These are phyloP conservation scores for Cardiospermum halicacabum DNA, from an alignment of 345 rosid species.

Conservation along the genomic window DNA sequence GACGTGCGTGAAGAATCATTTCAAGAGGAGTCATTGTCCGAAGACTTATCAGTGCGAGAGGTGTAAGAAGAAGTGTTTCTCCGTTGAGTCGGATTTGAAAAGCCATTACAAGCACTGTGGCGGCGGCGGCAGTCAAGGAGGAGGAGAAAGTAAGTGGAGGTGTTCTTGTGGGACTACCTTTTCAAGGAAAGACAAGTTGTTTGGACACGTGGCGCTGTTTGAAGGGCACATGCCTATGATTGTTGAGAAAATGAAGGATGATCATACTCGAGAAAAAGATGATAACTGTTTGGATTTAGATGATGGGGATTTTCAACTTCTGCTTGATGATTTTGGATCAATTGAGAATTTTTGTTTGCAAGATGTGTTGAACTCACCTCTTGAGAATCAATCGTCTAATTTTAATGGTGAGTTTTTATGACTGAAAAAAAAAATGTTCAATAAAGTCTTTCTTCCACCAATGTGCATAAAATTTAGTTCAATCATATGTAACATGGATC, in stretches of 20 bases:
- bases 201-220: conserved; percentile 65
- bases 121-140: too few relatives aligned
- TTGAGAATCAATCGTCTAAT: conserved; percentile 5
- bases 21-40: conserved; percentile 81
- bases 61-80: conserved; percentile 59
- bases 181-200: conserved; percentile 69
- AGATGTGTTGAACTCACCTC: conserved; percentile 31
- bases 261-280: too few relatives aligned
- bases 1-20: conserved; percentile 61
- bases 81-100: conserved; percentile 59
- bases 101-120: conserved; percentile 67
- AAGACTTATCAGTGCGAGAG: conserved; percentile 54
- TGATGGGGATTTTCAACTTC: conserved; percentile 30
- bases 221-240: conserved; percentile 75
- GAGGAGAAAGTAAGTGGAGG: conserved; percentile 48
- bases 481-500: too few relatives aligned
- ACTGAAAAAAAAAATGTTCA: too few relatives aligned
- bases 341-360: conserved; percentile 33
- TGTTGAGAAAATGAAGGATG: conserved; percentile 17
- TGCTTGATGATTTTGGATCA: conserved; percentile 45
- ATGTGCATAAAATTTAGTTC: too few relatives aligned
- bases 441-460: too few relatives aligned
- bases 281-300: conserved; percentile 14
- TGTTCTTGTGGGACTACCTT: conserved; percentile 67
- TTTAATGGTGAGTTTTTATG: conserved; percentile 6